Evolutionary conservation across 257 asterid species (phyloP), one percentile per base, ranked within the genome.

Genomic region (Nicotiana benthamiana): DNA sequence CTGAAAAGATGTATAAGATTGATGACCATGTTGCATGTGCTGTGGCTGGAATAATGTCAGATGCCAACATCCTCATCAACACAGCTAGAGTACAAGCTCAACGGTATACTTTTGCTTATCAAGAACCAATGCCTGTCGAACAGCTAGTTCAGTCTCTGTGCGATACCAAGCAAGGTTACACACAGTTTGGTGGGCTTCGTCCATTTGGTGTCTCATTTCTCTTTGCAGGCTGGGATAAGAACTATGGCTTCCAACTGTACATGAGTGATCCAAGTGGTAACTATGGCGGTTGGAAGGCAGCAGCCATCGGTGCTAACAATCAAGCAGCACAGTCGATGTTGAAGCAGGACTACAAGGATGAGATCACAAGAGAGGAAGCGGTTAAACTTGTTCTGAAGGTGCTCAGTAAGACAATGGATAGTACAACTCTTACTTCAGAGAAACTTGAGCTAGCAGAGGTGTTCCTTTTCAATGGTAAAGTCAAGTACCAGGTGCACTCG

Each of bases 331-430:
- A 46, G 27, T 74, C 79, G 5, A 74, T 74, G 79, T 28, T 74
- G 28, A 74, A 74, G 36, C 79, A 74, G 40, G 79, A 74, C 61
- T 74, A 74, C 60, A 74, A 74, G 79, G 79, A 74, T 22, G 79
- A 74, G 56, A 74, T 46, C 61, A 74, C 60, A 5, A 53, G 80
- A 59, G 79, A 74, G 60, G 79, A 74, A 30, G 79, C 60, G 2
- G 79, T 74, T 22, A 61, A 74, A 13, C 80, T 76, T 17, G 75
- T 63, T 18, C 82, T 79, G 6, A 79, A 79, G 75, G 82, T 79
- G 32, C 82, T 79, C 68, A 79, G 82, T 51, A 79, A 79, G 75
- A 62, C 75, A 2, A 79, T 79, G 82, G 82, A 79, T 43, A 79
- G 82, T 70, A 62, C 82, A 24, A 79, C 75, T 79, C 62, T 79